Evolutionary conservation across 1,284 basidiomycete species (phyloP), one percentile per base, ranked within the genome.

Genomic region (Coniferiporia sulphurascens): DNA sequence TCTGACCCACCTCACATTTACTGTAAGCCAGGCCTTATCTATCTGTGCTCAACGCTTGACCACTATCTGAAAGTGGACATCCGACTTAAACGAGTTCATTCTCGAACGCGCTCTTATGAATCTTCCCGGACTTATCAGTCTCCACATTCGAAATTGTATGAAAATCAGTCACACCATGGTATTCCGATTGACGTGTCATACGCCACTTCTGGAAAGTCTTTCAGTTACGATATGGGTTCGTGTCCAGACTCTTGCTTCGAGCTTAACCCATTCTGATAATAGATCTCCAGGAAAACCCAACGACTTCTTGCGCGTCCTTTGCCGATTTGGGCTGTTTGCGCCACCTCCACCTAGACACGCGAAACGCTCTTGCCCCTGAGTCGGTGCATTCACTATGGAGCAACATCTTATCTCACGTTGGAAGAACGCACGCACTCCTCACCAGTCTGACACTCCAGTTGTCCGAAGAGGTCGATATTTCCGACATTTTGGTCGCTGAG

Each of bases 121-220:
- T 8, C 73, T 88, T 0, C 80, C 85, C 0, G 69, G 72, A 35
- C 73, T 89, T 8, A 69, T 71, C 9, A 78, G 78, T 10, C 73
- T 89, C 1, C 84, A 88, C 68, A 68, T 89, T 41, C 67, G 87
- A 21, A 75, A 74, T 7, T 89, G 87, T 67, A 68, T 76, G 2
- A 79, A 80, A 62, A 66, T 86, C 32, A 76, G 82, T 51, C 82
- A 87, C 64, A 61, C 67, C 8, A 66, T 68, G 19, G 70, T 86
- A 8, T 72, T 89, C 41, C 72, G 70, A 12, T 72, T 80, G 9
- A 68, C 79, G 7, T 61, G 67, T 0, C 71, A 81, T 52, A 81
- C 78, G 0, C 85, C 85, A 0, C 66, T 72, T 8, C 73, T 89
- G 8, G 79, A 81, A 63, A 83, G 76, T 61, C 72, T 89, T 0